A percentile compares a stretch with the other conserved stretches of the same genome.
These are phyloP conservation scores for Galium porrigens DNA, from an alignment of 305 asterid species.

Conservation along the genomic window DNA sequence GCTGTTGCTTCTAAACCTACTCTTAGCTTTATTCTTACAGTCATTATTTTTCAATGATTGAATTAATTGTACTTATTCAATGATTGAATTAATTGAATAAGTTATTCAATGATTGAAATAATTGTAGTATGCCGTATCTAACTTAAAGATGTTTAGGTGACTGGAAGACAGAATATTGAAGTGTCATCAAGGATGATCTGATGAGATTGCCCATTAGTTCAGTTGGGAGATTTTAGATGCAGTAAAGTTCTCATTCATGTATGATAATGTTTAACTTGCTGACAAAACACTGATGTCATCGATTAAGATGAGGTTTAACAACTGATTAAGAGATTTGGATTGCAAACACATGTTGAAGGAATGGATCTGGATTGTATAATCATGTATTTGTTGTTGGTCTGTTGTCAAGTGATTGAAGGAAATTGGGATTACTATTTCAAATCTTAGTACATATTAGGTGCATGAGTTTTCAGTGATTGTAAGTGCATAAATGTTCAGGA, in stretches of 20 bases:
- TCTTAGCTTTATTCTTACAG: neutral
- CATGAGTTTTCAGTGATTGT: neutral
- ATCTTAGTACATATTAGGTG: neutral
- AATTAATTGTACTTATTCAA: neutral
- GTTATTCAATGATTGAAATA: neutral
- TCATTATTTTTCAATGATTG: neutral
- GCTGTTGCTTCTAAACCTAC: neutral
- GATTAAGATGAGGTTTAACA: neutral
- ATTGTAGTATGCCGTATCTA: neutral
- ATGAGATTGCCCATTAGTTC: neutral
- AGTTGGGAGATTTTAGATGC: neutral
- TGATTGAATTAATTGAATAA: neutral
- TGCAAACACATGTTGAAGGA: neutral
- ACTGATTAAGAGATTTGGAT: neutral
- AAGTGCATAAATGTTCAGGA: neutral
- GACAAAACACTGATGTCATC: neutral
- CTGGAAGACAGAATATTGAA: neutral
- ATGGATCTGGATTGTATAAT: neutral
- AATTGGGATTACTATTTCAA: neutral
- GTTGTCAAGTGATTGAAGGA: neutral
- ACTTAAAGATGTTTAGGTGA: neutral
- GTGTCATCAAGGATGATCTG: conserved; percentile 3
- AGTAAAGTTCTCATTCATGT: neutral
- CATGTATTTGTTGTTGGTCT: neutral
- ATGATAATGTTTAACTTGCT: neutral